A percentile compares a stretch with the other conserved stretches of the same genome.
phyloP scores from a whole-genome alignment of 116 monocot genomes.

The Papilionanthe hybrid region DNA sequence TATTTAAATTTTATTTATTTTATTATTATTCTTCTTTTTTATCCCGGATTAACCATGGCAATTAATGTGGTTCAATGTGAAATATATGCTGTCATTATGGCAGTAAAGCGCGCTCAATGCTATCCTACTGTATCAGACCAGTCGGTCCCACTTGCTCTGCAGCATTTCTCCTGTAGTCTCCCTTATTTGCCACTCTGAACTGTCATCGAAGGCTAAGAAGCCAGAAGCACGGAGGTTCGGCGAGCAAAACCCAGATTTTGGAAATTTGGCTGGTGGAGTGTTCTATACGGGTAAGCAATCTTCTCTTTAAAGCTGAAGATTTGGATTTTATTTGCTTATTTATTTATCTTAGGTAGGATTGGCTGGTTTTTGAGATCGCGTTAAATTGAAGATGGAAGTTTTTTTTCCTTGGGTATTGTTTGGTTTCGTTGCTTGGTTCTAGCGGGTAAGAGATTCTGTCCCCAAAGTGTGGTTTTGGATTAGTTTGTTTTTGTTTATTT shows the following conservation, averaged over 20 bases:
- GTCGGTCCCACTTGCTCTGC: too few species aligned
- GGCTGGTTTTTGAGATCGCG: not conserved
- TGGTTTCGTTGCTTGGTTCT: not conserved
- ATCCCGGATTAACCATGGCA: too few species aligned
- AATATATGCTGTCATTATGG: too few species aligned
- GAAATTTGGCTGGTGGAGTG: not conserved
- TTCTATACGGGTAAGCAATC: not conserved
- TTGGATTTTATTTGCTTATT: not conserved
- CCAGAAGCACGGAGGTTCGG: not conserved
- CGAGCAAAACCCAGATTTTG: not conserved
- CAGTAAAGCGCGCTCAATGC: too few species aligned
- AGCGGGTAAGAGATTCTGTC: slow-evolving; percentile 3
- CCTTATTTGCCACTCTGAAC: too few species aligned
- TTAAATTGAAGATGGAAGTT: not conserved
- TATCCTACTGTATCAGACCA: too few species aligned
- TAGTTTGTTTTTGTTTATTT: not conserved
- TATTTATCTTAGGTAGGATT: not conserved
- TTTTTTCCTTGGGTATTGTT: not conserved
- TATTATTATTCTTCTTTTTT: too few species aligned
- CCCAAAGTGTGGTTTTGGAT: not conserved
- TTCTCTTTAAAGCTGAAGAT: not conserved
- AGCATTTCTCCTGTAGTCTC: too few species aligned
- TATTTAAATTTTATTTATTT: too few species aligned
- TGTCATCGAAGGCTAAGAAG: too few species aligned
- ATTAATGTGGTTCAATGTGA: too few species aligned